phyloP scores from a whole-genome alignment of 2,329 filamentous ascomycete species.

The Hymenoscyphus fraxineus region DNA sequence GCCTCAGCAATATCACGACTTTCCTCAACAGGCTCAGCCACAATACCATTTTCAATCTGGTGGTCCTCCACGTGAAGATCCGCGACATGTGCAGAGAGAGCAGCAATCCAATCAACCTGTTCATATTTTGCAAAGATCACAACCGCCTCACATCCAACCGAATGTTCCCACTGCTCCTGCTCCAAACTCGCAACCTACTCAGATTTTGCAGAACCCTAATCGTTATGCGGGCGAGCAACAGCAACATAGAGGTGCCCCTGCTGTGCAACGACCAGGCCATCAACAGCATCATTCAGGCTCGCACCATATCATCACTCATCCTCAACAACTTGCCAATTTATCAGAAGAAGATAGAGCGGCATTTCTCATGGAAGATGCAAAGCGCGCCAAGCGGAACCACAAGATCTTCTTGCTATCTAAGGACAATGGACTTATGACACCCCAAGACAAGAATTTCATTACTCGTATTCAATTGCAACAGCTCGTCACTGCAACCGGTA shows the following conservation, averaged over 20 bases:
- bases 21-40: constrained; percentile 29
- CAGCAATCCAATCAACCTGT: constrained; percentile 28
- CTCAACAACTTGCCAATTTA: constrained; percentile 70
- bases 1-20: constrained; percentile 17
- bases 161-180: constrained; percentile 41
- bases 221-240: constrained; percentile 50
- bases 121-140: constrained; percentile 32
- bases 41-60: constrained; percentile 27
- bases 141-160: constrained; percentile 28
- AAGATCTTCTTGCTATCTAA: constrained; percentile 93
- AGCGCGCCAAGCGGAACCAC: constrained; percentile 93
- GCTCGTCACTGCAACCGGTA: constrained; percentile 86
- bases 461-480: constrained; percentile 97
- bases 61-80: constrained; percentile 28
- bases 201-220: constrained; percentile 78
- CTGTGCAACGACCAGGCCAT: constrained; percentile 33
- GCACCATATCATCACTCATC: constrained; percentile 59
- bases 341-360: constrained; percentile 80
- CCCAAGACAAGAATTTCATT: constrained; percentile 99
- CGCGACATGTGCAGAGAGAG: constrained; percentile 17
- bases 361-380: constrained; percentile 86
- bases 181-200: constrained; percentile 57
- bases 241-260: constrained; percentile 35
- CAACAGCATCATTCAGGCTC: constrained; percentile 37
- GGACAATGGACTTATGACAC: constrained; percentile 97